Percentiles rank a stretch among this genome's conserved stretches.
Conservation (phyloP, 345 rosid genomes). For the Melaleuca alternifolia region DNA sequence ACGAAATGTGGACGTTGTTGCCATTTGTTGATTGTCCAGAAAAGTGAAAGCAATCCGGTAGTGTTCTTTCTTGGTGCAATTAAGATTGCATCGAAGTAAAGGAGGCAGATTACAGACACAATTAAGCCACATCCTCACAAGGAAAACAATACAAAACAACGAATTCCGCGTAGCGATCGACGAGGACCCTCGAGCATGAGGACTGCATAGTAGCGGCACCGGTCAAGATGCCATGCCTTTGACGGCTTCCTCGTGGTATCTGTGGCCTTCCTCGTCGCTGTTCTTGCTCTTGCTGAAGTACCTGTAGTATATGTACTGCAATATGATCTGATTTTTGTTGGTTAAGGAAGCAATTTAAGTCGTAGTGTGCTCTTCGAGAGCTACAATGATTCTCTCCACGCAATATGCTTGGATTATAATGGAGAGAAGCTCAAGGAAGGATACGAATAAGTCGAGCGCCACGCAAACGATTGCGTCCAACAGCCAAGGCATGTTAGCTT, state of each 20-base stretch:
- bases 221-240: conserved; percentile 17
- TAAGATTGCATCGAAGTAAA: no score
- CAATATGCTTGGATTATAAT: neutral
- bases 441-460: conserved; percentile 80
- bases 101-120: neutral
- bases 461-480: conserved; percentile 87
- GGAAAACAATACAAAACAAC: neutral
- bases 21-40: no score
- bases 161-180: neutral
- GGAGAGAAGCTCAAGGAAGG: conserved; percentile 19
- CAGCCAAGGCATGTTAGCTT: conserved; percentile 89
- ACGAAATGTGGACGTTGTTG: no score
- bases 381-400: neutral
- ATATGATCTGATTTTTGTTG: conserved; percentile 38
- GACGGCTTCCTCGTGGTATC: conserved; percentile 33
- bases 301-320: conserved; percentile 83
- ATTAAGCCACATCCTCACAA: neutral
- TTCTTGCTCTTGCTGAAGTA: conserved; percentile 12
- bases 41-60: no score
- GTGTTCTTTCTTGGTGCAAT: no score
- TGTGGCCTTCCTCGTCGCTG: conserved; percentile 14
- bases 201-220: neutral
- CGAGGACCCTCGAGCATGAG: neutral
- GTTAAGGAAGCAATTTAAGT: conserved; percentile 15
- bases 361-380: neutral